Conservation (phyloP, 805 yeast species). For the Millerozyma acaciae region DNA sequence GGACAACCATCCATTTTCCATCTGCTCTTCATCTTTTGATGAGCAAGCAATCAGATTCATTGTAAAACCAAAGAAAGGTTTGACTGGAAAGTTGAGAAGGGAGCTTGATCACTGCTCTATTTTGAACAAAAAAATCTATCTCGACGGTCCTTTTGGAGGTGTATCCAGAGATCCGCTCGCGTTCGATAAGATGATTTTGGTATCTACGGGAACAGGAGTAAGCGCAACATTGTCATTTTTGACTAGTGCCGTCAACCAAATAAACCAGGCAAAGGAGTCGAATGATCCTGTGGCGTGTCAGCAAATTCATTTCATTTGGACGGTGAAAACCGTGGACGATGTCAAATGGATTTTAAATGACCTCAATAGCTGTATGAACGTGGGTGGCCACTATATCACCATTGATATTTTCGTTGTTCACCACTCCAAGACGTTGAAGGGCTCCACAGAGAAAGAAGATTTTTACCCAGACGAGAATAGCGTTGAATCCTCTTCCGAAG, state of each 20-base stretch:
- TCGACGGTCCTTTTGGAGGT: slow-evolving; percentile 63
- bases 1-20: slow-evolving; percentile 58
- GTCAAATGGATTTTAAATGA: slow-evolving; percentile 41
- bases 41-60: slow-evolving; percentile 38
- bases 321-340: slow-evolving; percentile 29
- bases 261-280: slow-evolving; percentile 5
- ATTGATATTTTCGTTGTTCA: slow-evolving; percentile 22
- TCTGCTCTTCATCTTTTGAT: slow-evolving; percentile 30
- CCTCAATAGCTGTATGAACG: slow-evolving; percentile 20
- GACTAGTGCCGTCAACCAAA: slow-evolving; percentile 18
- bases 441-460: neutral
- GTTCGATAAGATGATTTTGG: slow-evolving; percentile 40
- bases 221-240: slow-evolving; percentile 48
- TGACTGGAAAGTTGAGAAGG: slow-evolving; percentile 35
- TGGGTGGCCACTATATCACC: slow-evolving; percentile 24
- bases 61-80: slow-evolving; percentile 44
- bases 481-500: no score
- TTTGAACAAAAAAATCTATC: slow-evolving; percentile 28
- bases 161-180: slow-evolving; percentile 40
- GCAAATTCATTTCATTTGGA: slow-evolving; percentile 43
- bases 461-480: neutral
- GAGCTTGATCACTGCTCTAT: slow-evolving; percentile 25
- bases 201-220: slow-evolving; percentile 52
- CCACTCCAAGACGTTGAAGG: no score
- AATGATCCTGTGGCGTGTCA: slow-evolving; percentile 15